Evolutionary conservation across 1,284 basidiomycete genomes (phyloP).

Genomic region (Ceratobasidium sp.): DNA sequence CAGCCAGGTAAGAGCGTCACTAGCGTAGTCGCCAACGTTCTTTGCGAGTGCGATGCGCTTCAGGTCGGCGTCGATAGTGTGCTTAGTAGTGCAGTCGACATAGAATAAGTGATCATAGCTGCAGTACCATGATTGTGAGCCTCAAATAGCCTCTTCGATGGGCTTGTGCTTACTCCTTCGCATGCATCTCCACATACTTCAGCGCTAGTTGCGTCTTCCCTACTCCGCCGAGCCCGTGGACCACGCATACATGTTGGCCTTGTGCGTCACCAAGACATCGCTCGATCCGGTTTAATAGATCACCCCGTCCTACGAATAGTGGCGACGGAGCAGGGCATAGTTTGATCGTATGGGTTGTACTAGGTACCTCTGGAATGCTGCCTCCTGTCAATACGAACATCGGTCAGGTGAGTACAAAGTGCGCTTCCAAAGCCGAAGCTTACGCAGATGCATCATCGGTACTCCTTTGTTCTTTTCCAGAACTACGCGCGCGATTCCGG

Average conservation of each 20-base stretch:
- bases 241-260: not conserved
- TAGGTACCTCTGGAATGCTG: not conserved
- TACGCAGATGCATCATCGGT: not conserved
- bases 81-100: not conserved
- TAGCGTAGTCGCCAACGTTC: not conserved
- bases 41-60: not conserved
- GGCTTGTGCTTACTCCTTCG: not conserved
- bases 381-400: not conserved
- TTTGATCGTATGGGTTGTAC: not conserved
- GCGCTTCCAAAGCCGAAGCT: not conserved
- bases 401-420: not conserved
- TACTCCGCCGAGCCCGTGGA: not conserved
- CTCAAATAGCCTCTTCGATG: not conserved
- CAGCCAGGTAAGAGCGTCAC: not conserved
- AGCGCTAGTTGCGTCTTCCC: slow-evolving; percentile 12
- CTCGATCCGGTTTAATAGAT: too few relatives aligned
- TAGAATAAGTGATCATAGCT: slow-evolving; percentile 2
- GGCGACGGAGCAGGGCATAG: too few relatives aligned
- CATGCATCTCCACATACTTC: not conserved
- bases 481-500: not conserved
- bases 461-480: not conserved
- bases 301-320: too few relatives aligned
- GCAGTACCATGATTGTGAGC: not conserved
- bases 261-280: too few relatives aligned
- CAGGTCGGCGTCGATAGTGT: not conserved